These are phyloP conservation scores for Penicillium lividum DNA, from an alignment of 495 filamentous ascomycete species.

Conservation along the genomic window DNA sequence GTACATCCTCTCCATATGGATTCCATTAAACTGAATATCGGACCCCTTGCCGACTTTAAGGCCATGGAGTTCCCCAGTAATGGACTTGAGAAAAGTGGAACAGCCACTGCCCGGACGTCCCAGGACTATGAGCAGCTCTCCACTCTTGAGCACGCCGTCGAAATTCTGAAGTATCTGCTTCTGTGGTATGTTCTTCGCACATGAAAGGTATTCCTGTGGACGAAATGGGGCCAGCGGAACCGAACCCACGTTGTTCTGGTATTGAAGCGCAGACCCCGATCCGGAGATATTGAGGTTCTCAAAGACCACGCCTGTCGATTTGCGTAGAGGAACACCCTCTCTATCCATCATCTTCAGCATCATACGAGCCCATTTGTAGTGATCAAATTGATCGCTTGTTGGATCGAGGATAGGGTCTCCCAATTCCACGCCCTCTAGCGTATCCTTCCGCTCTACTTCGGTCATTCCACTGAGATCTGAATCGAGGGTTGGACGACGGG, in stretches of 20 bases:
- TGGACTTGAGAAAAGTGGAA: slow-evolving; percentile 71
- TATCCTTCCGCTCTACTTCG: slow-evolving; percentile 42
- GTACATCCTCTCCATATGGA: slow-evolving; percentile 53
- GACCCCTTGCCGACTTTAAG: slow-evolving; percentile 60
- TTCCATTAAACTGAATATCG: slow-evolving; percentile 64
- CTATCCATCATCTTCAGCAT: slow-evolving; percentile 43
- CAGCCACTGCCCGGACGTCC: slow-evolving; percentile 74
- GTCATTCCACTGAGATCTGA: slow-evolving; percentile 25
- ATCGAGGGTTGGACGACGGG: slow-evolving; percentile 28
- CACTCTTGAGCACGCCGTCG: slow-evolving; percentile 50
- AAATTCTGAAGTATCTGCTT: slow-evolving; percentile 46
- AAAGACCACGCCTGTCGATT: slow-evolving; percentile 48
- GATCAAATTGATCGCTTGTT: slow-evolving; percentile 55
- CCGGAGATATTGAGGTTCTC: slow-evolving; percentile 56
- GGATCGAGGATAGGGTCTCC: slow-evolving; percentile 59
- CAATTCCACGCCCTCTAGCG: slow-evolving; percentile 41
- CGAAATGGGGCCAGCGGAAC: slow-evolving; percentile 51
- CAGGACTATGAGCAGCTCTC: slow-evolving; percentile 83
- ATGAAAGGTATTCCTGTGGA: slow-evolving; percentile 44
- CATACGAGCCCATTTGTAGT: slow-evolving; percentile 59
- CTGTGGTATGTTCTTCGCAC: slow-evolving; percentile 27
- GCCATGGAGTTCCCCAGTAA: slow-evolving; percentile 72
- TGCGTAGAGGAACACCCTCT: slow-evolving; percentile 41
- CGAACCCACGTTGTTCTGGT: slow-evolving; percentile 57
- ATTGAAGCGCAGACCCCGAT: slow-evolving; percentile 53